These are phyloP conservation scores for Bryoerythrophyllum caledonicum DNA, from an alignment of 225 moss, liverwort and hornwort genomes.

Conservation along the genomic window DNA sequence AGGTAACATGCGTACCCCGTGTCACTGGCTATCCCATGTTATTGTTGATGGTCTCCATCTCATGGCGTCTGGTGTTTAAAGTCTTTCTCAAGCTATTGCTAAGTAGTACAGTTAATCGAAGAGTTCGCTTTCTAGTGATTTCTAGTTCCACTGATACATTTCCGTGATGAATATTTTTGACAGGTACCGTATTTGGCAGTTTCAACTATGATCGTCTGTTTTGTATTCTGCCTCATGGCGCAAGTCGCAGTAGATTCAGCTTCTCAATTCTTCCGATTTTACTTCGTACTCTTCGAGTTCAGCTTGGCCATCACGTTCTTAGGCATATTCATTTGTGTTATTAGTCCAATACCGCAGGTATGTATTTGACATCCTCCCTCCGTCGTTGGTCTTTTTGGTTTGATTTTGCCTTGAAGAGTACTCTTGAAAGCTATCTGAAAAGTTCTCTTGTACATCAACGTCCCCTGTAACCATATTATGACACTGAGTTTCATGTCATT, in stretches of 20 bases:
- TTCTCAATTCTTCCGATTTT: slow-evolving; percentile 76
- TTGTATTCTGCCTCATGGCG: slow-evolving; percentile 82
- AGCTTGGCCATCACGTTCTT: slow-evolving; percentile 74
- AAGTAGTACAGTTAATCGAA: neutral
- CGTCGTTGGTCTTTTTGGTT: neutral
- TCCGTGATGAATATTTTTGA: slow-evolving; percentile 8
- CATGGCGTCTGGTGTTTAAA: neutral
- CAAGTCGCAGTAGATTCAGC: slow-evolving; percentile 67
- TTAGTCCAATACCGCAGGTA: slow-evolving; percentile 75
- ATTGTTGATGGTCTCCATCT: neutral
- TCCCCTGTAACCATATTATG: neutral
- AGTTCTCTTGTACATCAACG: neutral
- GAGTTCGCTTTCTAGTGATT: neutral
- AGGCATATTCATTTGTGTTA: slow-evolving; percentile 65
- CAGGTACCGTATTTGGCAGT: slow-evolving; percentile 78
- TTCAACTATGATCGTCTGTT: slow-evolving; percentile 60
- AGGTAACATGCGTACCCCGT: slow-evolving; percentile 55
- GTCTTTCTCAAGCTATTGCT: slow-evolving; percentile 16
- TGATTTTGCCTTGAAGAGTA: neutral
- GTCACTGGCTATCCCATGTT: slow-evolving; percentile 7
- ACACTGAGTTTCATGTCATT: neutral
- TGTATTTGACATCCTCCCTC: neutral
- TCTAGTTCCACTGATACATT: slow-evolving; percentile 12
- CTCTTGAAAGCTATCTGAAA: neutral
- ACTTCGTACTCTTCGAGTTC: slow-evolving; percentile 70